phyloP scores from a whole-genome alignment of 768 basidiomycete species.

The Macrolepiota albuminosa region DNA sequence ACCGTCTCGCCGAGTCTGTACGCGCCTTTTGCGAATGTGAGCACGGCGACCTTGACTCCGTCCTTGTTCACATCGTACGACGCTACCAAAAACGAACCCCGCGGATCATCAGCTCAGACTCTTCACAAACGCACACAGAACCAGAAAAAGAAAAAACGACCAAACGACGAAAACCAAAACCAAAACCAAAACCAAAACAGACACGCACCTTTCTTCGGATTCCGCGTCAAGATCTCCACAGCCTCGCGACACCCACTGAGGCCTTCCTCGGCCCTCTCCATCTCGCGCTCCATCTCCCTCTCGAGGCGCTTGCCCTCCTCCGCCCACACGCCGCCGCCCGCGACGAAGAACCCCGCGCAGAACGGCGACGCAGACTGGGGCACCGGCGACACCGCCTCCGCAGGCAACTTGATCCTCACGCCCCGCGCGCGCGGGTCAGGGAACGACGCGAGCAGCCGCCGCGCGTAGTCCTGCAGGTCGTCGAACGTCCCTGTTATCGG shows the following conservation, averaged over 20 bases:
- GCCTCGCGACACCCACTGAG: slow-evolving; percentile 71
- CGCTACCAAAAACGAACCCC: slow-evolving; percentile 35
- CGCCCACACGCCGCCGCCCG: slow-evolving; percentile 18
- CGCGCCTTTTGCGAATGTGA: slow-evolving; percentile 89
- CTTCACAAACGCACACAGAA: not conserved
- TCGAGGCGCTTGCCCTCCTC: slow-evolving; percentile 28
- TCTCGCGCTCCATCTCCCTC: slow-evolving; percentile 22
- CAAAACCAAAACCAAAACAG: not conserved
- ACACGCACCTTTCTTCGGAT: slow-evolving; percentile 77
- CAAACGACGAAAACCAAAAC: too few relatives aligned
- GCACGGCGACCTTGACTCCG: slow-evolving; percentile 79
- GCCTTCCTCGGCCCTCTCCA: slow-evolving; percentile 35
- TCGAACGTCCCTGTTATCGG: slow-evolving; percentile 28
- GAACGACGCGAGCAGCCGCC: slow-evolving; percentile 43
- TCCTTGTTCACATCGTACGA: slow-evolving; percentile 97
- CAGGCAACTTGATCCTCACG: slow-evolving; percentile 21
- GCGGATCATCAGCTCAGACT: not conserved
- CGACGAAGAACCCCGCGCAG: too few relatives aligned
- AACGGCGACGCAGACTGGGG: slow-evolving; percentile 21
- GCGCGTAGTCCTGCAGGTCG: slow-evolving; percentile 51
- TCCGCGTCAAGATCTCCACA: slow-evolving; percentile 86
- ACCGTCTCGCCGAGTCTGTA: slow-evolving; percentile 93
- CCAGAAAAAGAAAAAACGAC: too few relatives aligned
- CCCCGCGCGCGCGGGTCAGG: slow-evolving; percentile 26
- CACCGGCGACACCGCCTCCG: slow-evolving; percentile 20